Evolutionary conservation across 2,329 filamentous ascomycete genomes (phyloP), one percentile per base, ranked within the genome.

Genomic region (Monilinia aucupariae): DNA sequence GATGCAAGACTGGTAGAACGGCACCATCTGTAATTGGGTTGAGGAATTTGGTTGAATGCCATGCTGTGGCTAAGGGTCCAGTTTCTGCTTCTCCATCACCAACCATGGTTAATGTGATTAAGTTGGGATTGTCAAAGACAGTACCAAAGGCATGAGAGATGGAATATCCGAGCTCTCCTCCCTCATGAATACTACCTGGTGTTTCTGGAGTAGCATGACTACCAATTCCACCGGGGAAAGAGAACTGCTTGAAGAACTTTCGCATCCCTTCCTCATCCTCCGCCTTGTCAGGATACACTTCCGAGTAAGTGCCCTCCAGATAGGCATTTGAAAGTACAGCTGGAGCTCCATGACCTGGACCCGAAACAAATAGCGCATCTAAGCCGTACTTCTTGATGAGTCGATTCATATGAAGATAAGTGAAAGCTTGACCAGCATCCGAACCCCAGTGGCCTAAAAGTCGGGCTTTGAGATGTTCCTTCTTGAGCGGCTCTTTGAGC

Each of bases 21-120:
- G 88, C 89, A 37, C 89, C 89, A 70, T 92, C 89, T 0, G 83
- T 87, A 68, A 90, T 87, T 5, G 89, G 89, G 72, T 92, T 91
- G 67, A 92, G 80, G 76, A 91, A 92, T 74, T 92, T 92, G 72
- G 83, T 92, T 75, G 86, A 89, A 76, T 92, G 89, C 89, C 89
- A 92, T 62, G 86, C 86, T 1, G 89, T 90, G 32, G 89, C 89
- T 52, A 92, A 78, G 22, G 89, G 89, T 0, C 89, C 89, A 1
- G 89, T 92, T 77, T 92, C 89, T n/a, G 88, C 82, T 75, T 92
- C 89, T 63, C 89, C 89, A 69, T 92, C 89, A 61, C 89, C 89
- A 12, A 92, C 89, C 80, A 92, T 89, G 39, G 88, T 90, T 64
- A 92, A 71, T 8, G 88, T 83, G 71, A 92, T 92, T 61, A 92